phyloP scores from a whole-genome alignment of 495 filamentous ascomycete species.

The Neurospora discreta region DNA sequence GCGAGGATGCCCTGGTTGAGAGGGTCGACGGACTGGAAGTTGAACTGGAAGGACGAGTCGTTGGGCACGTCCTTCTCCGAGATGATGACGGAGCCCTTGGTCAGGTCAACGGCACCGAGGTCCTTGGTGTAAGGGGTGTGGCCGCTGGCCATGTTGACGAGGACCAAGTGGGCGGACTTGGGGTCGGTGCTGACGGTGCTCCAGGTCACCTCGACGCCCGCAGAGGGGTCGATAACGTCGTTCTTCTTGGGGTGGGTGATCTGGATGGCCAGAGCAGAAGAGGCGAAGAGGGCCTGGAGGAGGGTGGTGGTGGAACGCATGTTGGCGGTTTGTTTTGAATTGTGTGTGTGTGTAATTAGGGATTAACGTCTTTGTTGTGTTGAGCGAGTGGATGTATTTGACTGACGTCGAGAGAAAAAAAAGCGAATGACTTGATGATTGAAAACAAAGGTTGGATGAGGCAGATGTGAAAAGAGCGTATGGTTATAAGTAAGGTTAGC shows the following conservation, averaged over 20 bases:
- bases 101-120: slow-evolving; percentile 19
- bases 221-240: slow-evolving; percentile 7
- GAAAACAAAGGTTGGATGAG: background rate
- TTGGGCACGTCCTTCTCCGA: slow-evolving; percentile 6
- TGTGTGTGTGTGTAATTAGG: background rate
- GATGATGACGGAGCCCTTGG: slow-evolving; percentile 10
- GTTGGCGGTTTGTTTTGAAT: slow-evolving; percentile 5
- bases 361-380: background rate
- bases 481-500: background rate
- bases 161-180: slow-evolving; percentile 13
- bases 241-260: slow-evolving; percentile 18
- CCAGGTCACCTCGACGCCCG: slow-evolving; percentile 18
- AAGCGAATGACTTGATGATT: background rate
- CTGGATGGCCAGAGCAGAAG: slow-evolving; percentile 13
- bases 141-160: slow-evolving; percentile 23
- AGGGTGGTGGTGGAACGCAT: slow-evolving; percentile 16
- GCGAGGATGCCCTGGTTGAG: slow-evolving; percentile 14
- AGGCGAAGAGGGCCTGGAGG: slow-evolving; percentile 9
- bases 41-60: slow-evolving; percentile 19
- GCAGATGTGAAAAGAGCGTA: background rate
- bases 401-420: background rate
- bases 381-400: background rate
- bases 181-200: slow-evolving; percentile 18
- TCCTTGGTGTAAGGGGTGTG: slow-evolving; percentile 18
- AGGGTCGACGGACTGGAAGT: slow-evolving; percentile 15